phyloP scores from a whole-genome alignment of 441 rosid species.

The Lepidium campestre region DNA sequence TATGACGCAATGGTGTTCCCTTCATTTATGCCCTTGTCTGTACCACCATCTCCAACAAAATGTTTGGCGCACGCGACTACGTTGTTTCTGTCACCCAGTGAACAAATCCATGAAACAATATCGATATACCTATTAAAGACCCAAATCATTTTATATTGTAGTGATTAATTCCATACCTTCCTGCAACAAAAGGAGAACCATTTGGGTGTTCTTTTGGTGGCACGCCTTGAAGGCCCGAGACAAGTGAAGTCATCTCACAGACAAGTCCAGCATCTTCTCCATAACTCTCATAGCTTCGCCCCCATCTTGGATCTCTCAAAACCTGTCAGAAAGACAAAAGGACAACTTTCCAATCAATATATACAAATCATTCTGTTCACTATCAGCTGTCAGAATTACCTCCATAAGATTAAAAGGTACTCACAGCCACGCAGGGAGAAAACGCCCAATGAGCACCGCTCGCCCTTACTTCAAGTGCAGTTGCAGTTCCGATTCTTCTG shows the following conservation, averaged over 20 bases:
- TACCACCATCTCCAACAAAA: conserved; percentile 97
- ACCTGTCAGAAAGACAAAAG: conserved; percentile 37
- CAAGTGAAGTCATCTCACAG: conserved; percentile 53
- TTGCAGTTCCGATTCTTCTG: conserved; percentile 62
- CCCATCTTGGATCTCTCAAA: conserved; percentile 84
- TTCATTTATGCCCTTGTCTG: conserved; percentile 65
- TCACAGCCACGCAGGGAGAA: conserved; percentile 88
- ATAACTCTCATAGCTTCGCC: conserved; percentile 75
- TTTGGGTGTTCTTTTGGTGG: conserved; percentile 60
- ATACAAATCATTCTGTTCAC: background rate
- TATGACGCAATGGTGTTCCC: conserved; percentile 60
- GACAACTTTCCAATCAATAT: background rate
- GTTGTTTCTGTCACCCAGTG: conserved; percentile 40
- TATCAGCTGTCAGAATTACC: background rate
- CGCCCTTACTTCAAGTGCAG: conserved; percentile 91
- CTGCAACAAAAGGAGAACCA: conserved; percentile 78
- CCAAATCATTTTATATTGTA: background rate
- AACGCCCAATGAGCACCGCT: conserved; percentile 79
- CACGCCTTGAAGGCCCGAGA: conserved; percentile 76
- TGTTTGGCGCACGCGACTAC: conserved; percentile 91
- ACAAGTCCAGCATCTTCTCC: conserved; percentile 70
- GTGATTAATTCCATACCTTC: conserved; percentile 43
- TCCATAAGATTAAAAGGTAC: conserved; percentile 28
- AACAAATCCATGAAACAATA: background rate
- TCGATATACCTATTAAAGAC: background rate